These are phyloP conservation scores for Microdochium paspali DNA, from an alignment of 2,329 filamentous ascomycete species.

Conservation along the genomic window DNA sequence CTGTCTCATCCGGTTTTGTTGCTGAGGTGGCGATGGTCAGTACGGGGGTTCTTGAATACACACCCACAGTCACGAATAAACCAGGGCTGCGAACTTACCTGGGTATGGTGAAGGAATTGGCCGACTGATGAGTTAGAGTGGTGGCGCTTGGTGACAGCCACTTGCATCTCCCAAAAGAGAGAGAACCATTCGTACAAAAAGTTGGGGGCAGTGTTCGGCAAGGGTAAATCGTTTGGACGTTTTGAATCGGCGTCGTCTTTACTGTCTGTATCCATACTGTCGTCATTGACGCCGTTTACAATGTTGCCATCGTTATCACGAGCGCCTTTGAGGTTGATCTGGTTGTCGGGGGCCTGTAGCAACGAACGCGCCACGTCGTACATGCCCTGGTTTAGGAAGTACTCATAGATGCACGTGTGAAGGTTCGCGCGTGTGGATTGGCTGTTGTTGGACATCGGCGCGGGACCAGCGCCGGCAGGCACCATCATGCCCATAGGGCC, in stretches of 20 bases:
- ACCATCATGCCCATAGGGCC: conserved; percentile 60
- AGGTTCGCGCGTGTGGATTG: conserved; percentile 47
- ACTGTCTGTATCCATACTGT: conserved; percentile 73
- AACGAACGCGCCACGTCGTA: conserved; percentile 74
- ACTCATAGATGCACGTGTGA: conserved; percentile 87
- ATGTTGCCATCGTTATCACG: conserved; percentile 59
- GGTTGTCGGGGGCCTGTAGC: conserved; percentile 52
- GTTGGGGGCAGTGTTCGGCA: conserved; percentile 62
- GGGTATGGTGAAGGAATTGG: conserved; percentile 73
- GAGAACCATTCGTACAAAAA: conserved; percentile 98
- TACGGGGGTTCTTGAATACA: too few relatives aligned
- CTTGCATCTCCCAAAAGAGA: conserved; percentile 94
- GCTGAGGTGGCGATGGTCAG: conserved; percentile 24
- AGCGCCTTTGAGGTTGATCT: conserved; percentile 55
- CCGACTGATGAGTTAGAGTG: conserved; percentile 53
- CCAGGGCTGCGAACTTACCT: conserved; percentile 46
- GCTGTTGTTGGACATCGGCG: conserved; percentile 13
- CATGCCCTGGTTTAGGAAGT: conserved; percentile 80
- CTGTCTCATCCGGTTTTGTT: conserved; percentile 64
- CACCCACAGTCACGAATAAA: conserved; percentile 13
- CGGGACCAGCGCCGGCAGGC: conserved; percentile 41
- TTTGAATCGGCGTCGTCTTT: conserved; percentile 71
- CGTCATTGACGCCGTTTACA: conserved; percentile 61
- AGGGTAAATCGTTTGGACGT: conserved; percentile 70
- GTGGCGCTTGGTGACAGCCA: conserved; percentile 63